These are phyloP conservation scores for Thermomucor indicae-seudaticae DNA, from an alignment of 371 early-diverging fungal species.

Conservation along the genomic window DNA sequence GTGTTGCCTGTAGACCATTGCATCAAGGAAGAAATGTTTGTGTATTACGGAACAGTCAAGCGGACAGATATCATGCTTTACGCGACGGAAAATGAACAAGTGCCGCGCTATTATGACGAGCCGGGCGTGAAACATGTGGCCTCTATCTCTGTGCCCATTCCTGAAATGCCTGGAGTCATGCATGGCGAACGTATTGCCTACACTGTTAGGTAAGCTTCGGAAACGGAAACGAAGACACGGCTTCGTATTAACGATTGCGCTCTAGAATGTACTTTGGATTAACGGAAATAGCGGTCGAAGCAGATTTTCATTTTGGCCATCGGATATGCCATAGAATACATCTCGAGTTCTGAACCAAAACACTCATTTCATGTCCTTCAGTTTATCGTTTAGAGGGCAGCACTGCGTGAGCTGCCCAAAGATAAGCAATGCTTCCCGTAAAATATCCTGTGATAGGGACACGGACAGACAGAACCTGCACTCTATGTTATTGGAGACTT, in stretches of 20 bases:
- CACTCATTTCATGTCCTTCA: no score
- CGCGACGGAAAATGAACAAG: constrained; percentile 30
- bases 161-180: constrained; percentile 23
- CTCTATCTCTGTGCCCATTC: constrained; percentile 42
- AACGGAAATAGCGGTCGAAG: constrained; percentile 46
- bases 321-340: no score
- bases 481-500: no score
- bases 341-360: no score
- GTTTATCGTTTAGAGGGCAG: no score
- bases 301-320: no score
- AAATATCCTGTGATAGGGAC: no score
- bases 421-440: no score
- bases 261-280: constrained; percentile 49
- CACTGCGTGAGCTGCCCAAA: no score
- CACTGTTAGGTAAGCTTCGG: constrained; percentile 37
- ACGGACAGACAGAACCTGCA: no score
- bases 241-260: no score
- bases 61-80: constrained; percentile 44
- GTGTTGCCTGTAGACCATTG: constrained; percentile 39
- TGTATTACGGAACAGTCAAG: constrained; percentile 41
- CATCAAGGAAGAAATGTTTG: constrained; percentile 42
- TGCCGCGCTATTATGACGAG: constrained; percentile 37
- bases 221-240: no score
- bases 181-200: constrained; percentile 36
- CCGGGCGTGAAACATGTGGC: constrained; percentile 35